Conservation (phyloP, 2,329 filamentous ascomycete species). For the Orbilia oligospora region DNA sequence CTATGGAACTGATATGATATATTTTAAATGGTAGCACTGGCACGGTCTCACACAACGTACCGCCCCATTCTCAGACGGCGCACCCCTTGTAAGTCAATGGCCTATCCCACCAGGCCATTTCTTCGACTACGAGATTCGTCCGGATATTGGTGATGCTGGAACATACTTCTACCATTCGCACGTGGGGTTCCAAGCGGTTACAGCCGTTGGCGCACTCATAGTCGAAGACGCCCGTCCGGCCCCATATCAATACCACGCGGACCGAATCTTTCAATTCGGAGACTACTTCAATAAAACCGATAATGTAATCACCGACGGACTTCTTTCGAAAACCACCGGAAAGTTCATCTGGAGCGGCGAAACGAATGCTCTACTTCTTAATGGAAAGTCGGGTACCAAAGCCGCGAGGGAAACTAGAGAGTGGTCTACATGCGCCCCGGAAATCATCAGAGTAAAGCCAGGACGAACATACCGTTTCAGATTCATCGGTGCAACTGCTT, state of each 20-base stretch:
- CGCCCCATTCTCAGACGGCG: constrained; percentile 77
- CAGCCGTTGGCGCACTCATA: constrained; percentile 73
- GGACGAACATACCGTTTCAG: constrained; percentile 75
- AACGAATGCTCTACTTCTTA: constrained; percentile 73
- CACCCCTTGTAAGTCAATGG: constrained; percentile 75
- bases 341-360: constrained; percentile 74
- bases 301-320: constrained; percentile 70
- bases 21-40: constrained; percentile 72
- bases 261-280: constrained; percentile 58
- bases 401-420: constrained; percentile 66
- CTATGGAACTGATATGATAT: background rate
- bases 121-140: constrained; percentile 77
- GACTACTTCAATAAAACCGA: constrained; percentile 66
- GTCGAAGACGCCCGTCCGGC: constrained; percentile 69
- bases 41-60: constrained; percentile 75
- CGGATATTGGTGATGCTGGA: constrained; percentile 72
- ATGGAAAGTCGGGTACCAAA: constrained; percentile 71
- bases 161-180: constrained; percentile 80
- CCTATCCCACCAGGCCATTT: constrained; percentile 75
- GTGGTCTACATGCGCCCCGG: constrained; percentile 67
- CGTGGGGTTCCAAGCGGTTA: constrained; percentile 75
- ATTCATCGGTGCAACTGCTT: constrained; percentile 73
- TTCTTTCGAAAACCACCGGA: constrained; percentile 68
- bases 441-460: constrained; percentile 74
- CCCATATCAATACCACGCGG: constrained; percentile 61